These are phyloP conservation scores for Vicia sativa DNA, from an alignment of 306 rosid species.

Conservation along the genomic window DNA sequence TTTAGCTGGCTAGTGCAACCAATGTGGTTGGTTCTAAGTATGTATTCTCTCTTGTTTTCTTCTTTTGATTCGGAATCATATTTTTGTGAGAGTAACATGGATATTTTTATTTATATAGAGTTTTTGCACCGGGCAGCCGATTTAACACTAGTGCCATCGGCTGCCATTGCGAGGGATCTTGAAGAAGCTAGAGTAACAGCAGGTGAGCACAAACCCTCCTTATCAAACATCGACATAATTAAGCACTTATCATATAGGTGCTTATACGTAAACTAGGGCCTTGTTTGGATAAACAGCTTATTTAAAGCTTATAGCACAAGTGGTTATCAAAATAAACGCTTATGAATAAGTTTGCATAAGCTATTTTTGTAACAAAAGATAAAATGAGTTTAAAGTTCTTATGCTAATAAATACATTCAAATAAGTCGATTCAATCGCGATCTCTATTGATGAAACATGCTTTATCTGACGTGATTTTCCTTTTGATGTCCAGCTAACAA, in stretches of 20 bases:
- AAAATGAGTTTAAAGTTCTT: neutral
- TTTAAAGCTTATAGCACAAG: no score
- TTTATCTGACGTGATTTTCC: conserved; percentile 27
- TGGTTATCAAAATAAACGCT: no score
- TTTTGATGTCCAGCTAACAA: conserved; percentile 68
- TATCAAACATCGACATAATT: neutral
- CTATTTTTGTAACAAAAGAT: no score
- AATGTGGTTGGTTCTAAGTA: conserved; percentile 96
- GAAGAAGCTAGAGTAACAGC: conserved; percentile 73
- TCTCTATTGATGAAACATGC: neutral
- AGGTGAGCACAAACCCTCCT: conserved; percentile 53
- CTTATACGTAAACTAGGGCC: neutral
- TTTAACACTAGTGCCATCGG: conserved; percentile 92
- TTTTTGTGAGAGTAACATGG: conserved; percentile 34
- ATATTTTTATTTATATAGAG: conserved; percentile 54
- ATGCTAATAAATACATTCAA: neutral
- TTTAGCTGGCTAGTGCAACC: conserved; percentile 99
- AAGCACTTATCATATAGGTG: neutral
- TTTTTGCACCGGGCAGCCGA: conserved; percentile 95
- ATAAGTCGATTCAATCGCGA: neutral
- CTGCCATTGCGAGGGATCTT: conserved; percentile 86
- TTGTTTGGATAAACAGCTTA: no score
- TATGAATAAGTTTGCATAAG: no score
- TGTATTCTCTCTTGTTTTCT: conserved; percentile 38
- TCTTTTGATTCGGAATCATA: neutral